phyloP scores from a whole-genome alignment of 257 asterid species.

The Solanum corneliomulleri region DNA sequence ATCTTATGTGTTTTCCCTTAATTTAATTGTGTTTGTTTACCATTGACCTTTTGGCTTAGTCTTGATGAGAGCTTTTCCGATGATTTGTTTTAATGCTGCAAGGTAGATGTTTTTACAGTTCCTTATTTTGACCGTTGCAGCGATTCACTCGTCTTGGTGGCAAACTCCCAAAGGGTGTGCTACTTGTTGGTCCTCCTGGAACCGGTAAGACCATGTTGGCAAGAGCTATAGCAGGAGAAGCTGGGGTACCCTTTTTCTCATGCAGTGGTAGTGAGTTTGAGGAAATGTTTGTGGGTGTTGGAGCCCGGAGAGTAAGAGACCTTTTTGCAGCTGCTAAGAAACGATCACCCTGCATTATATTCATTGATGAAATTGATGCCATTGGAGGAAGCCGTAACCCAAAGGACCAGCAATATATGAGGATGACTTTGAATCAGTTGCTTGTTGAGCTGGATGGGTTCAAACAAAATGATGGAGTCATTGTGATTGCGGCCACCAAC shows the following conservation, averaged over 20 bases:
- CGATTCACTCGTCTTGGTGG: conserved; percentile 96
- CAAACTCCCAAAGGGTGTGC: conserved; percentile 94
- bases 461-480: conserved; percentile 89
- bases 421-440: conserved; percentile 88
- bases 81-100: not conserved
- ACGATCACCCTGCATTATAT: conserved; percentile 85
- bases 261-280: conserved; percentile 99
- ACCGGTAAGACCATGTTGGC: conserved; percentile 99
- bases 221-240: conserved; percentile 98
- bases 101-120: conserved; percentile 6
- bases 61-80: not conserved
- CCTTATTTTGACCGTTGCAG: conserved; percentile 25
- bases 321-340: conserved; percentile 92
- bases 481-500: conserved; percentile 91
- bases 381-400: conserved; percentile 93
- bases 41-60: not conserved
- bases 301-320: conserved; percentile 93
- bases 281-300: conserved; percentile 98
- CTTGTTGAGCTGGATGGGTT: conserved; percentile 96
- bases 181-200: conserved; percentile 95
- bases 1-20: not conserved
- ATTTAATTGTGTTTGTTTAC: not conserved
- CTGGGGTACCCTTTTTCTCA: conserved; percentile 90
- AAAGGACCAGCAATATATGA: conserved; percentile 87
- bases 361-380: conserved; percentile 91